These are phyloP conservation scores for Apostasia ramifera DNA, from an alignment of 106 monocot genomes.

Conservation along the genomic window DNA sequence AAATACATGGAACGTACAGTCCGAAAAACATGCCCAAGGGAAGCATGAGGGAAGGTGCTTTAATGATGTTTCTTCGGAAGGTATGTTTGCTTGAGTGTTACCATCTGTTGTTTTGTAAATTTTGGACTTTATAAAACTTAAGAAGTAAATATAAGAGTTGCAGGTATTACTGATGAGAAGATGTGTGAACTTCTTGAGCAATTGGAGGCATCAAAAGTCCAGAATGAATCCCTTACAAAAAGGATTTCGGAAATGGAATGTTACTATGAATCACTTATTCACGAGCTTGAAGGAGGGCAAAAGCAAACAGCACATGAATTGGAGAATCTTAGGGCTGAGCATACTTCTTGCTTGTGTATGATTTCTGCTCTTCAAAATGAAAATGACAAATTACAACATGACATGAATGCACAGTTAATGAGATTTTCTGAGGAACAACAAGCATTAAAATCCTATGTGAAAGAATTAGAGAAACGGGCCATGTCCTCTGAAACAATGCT, in stretches of 20 bases:
- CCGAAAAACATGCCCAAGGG: slow-evolving; percentile 10
- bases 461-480: slow-evolving; percentile 74
- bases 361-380: slow-evolving; percentile 71
- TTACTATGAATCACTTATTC: slow-evolving; percentile 85
- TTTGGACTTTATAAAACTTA: neutral
- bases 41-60: slow-evolving; percentile 19
- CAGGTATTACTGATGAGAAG: slow-evolving; percentile 40
- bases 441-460: slow-evolving; percentile 49
- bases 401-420: slow-evolving; percentile 60
- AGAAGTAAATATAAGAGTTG: slow-evolving; percentile 13
- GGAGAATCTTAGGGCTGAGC: slow-evolving; percentile 56
- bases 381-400: slow-evolving; percentile 59
- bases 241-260: slow-evolving; percentile 82
- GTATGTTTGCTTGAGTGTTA: slow-evolving; percentile 6
- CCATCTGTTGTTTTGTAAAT: neutral
- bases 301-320: slow-evolving; percentile 55
- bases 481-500: slow-evolving; percentile 66
- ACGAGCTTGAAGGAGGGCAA: slow-evolving; percentile 71
- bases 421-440: slow-evolving; percentile 57
- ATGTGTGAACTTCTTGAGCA: slow-evolving; percentile 57
- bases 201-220: slow-evolving; percentile 62
- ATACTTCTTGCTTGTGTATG: slow-evolving; percentile 60
- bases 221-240: slow-evolving; percentile 53
- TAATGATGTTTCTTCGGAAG: slow-evolving; percentile 8
- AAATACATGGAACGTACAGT: neutral